Evolutionary conservation across 2,329 filamentous ascomycete species (phyloP), one percentile per base, ranked within the genome.

Genomic region (Talaromyces sp.): DNA sequence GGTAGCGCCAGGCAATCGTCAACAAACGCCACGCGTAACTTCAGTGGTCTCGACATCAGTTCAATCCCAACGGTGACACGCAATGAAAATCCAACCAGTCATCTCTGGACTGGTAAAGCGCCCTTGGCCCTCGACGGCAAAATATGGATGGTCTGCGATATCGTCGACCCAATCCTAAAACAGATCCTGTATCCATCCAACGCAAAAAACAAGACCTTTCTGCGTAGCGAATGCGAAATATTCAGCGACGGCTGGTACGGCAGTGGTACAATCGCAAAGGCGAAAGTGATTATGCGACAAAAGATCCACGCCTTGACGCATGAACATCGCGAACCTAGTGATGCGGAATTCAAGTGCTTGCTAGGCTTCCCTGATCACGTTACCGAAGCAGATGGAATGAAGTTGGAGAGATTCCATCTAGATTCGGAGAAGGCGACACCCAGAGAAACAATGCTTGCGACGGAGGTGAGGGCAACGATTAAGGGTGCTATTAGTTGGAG

Each of bases 121-220:
- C 78, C 84, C 2, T 87, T 94, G 63, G 87, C 87, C 16, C 85
- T 86, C 1, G 93, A 97, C 72, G 93, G 93, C 45, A 95, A 95
- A 72, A 89, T 95, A 59, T 99, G 93, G 90, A 95, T 98, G 81
- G 86, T 96, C 31, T 96, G 93, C 79, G 95, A 99, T 75, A 89
- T 98, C 63, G 90, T 87, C 0, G 94, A 98, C 71, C 91, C 92
- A 0, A 73, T 93, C 1, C 82, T 98, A 1, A 80, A 82, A 0
- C 76, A 82, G 11, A 80, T 97, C 3, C 83, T 97, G 45, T 84
- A 88, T 22, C 85, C 86, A 0, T 82, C 88, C 0, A 82, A 87
- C 5, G 73, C 83, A 2, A 14, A 24, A 8, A 75, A 69, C 2
- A 78, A 79, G 3, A 82, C 80, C 62, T 82, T 85, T 64, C 78